Conservation (phyloP, 768 basidiomycete genomes). For the Phanerochaete sordida region DNA sequence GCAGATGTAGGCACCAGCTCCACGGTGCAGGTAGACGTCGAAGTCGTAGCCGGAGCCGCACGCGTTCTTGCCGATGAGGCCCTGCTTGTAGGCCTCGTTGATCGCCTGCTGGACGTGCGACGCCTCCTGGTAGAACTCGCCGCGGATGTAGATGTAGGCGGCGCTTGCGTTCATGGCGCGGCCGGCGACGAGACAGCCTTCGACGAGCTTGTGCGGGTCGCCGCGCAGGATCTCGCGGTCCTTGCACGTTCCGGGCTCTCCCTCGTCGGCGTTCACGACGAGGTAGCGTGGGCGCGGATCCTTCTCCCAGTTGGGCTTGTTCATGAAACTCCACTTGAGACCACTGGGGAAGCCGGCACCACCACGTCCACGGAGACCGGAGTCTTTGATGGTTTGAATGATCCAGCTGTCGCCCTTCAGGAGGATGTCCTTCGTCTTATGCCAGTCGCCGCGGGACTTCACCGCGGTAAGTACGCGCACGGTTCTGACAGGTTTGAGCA, state of each 20-base stretch:
- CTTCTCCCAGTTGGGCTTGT: constrained; percentile 98
- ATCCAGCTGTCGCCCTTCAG: constrained; percentile 97
- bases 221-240: constrained; percentile 97
- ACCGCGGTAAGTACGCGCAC: no score
- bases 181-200: constrained; percentile 96
- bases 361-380: constrained; percentile 91
- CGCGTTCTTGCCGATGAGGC: constrained; percentile 84
- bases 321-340: constrained; percentile 98
- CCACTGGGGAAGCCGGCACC: constrained; percentile 97
- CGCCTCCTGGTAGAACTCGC: constrained; percentile 96
- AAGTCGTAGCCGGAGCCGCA: constrained; percentile 94
- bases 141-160: constrained; percentile 99
- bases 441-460: constrained; percentile 95
- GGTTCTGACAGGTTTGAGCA: background rate
- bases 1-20: constrained; percentile 97
- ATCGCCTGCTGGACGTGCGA: constrained; percentile 94
- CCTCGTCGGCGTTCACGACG: constrained; percentile 98
- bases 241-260: constrained; percentile 98
- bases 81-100: constrained; percentile 88
- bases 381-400: constrained; percentile 94
- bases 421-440: constrained; percentile 94
- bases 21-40: constrained; percentile 97
- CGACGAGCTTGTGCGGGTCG: constrained; percentile 97
- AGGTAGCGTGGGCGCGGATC: constrained; percentile 91
- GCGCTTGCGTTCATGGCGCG: constrained; percentile 96